Conservation (phyloP, 202 grass and related monocot genomes). For the Schoenoplectus triqueter region DNA sequence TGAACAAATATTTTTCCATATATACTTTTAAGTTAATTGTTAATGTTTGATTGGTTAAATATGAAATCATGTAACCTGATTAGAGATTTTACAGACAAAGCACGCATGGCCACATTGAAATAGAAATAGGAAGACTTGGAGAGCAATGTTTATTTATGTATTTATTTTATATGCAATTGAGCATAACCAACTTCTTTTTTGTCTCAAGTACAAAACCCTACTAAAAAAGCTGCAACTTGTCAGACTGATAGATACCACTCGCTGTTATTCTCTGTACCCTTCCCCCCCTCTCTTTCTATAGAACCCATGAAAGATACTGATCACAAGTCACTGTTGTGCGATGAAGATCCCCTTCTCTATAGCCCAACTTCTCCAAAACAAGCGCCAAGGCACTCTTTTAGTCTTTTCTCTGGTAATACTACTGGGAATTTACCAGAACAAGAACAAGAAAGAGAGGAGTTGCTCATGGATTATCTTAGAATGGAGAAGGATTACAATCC, state of each 20-base stretch:
- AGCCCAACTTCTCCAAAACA: slow-evolving; percentile 37
- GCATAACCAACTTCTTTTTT: neutral
- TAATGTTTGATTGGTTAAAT: neutral
- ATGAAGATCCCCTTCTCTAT: slow-evolving; percentile 63
- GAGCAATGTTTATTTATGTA: neutral
- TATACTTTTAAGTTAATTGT: too few relatives aligned
- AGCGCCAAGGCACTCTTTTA: neutral
- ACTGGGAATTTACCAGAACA: neutral
- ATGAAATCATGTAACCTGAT: neutral
- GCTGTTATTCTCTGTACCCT: slow-evolving; percentile 10
- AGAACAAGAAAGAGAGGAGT: slow-evolving; percentile 5
- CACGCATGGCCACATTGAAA: neutral
- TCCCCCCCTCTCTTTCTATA: neutral
- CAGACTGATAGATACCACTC: slow-evolving; percentile 20
- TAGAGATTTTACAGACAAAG: too few relatives aligned
- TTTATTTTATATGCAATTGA: neutral
- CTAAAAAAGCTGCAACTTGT: slow-evolving; percentile 31
- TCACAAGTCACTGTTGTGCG: slow-evolving; percentile 52
- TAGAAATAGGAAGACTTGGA: neutral
- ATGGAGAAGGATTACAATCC: slow-evolving; percentile 54
- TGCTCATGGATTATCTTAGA: slow-evolving; percentile 38
- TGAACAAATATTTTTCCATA: too few relatives aligned
- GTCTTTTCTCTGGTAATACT: too few relatives aligned
- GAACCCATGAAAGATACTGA: slow-evolving; percentile 43
- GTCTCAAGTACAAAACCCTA: slow-evolving; percentile 37